Base-by-base conservation (phyloP, 2,329 filamentous ascomycete species). In the Ceratocystis colombiana region DNA sequence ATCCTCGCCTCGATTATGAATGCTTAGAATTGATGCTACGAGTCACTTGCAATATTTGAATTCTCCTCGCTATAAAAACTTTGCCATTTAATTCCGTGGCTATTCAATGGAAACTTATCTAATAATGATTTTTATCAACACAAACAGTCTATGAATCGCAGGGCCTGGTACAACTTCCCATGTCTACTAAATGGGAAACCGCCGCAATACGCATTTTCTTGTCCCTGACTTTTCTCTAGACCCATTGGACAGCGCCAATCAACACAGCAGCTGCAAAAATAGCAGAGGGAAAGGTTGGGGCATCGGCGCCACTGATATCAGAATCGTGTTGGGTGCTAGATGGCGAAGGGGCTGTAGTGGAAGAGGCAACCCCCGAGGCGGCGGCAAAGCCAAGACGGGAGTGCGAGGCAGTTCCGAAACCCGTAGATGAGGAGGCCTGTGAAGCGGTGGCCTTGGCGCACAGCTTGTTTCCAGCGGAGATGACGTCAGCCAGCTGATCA, bases 401-500 rank as follows among this genome's bases (percentile, higher is more conserved):
- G 28, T 17, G 28, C 17, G 53, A 41, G 62, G 62, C 37, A 44
- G 62, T 57, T 1, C 46, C 33, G 28, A 62, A 53, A 25, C 62
- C 46, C 6, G 66, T 65, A 62, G 17, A 61, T 15, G 65, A 68
- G 15, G 55, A n/a, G 30, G 65, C 64, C 61, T 7, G 50, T 15
- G 66, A 68, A 10, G 70, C 69, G 10, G 70, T 69, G 30, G 67
- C 70, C 10, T 69, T 68, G 25, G 71, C 67, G 69, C 76, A 77
- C 28, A 73, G 71, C 2, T 65, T 70, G 12, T 61, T 62, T 12
- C 75, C 75, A 8, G 76, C 73, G 7, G 70, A 62, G 65, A 74
- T 73, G 17, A 74, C 75, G 66, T 72, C 71, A 28, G 67, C 50
- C 25, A 78, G 70, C 8, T 75, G 73, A 37, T 66, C 46, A 1